Percentiles rank a stretch among this genome's conserved stretches.
Conservation (phyloP, 169 alveolate species). For the Babesia ovis region DNA sequence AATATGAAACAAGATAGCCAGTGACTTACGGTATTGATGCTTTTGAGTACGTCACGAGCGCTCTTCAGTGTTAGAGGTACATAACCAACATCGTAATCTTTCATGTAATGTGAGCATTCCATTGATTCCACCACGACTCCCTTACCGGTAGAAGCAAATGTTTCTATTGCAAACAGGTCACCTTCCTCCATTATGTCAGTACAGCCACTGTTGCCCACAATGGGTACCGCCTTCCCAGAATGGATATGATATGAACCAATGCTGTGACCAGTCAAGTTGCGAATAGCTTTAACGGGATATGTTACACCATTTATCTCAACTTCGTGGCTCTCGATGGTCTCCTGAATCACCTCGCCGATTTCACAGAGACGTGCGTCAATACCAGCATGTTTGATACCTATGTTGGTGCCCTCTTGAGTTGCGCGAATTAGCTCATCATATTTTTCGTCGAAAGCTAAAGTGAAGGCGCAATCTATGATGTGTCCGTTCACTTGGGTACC, state of each 20-base stretch:
- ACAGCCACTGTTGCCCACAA: constrained; percentile 88
- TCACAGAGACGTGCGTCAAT: constrained; percentile 96
- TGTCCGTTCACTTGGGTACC: constrained; percentile 99
- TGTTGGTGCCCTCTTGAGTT: constrained; percentile 98
- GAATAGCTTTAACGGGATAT: constrained; percentile 92
- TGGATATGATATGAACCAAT: constrained; percentile 96
- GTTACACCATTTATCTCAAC: constrained; percentile 90
- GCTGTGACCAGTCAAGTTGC: constrained; percentile 98
- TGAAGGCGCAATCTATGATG: constrained; percentile 99
- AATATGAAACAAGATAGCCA: constrained; percentile 74
- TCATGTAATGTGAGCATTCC: constrained; percentile 97
- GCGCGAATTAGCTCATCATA: constrained; percentile 88
- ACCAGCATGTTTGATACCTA: constrained; percentile 98
- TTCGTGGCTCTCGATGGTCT: constrained; percentile 96
- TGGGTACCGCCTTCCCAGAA: constrained; percentile 99
- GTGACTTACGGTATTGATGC: constrained; percentile 83
- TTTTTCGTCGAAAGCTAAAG: constrained; percentile 92
- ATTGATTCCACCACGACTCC: constrained; percentile 87
- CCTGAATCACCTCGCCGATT: constrained; percentile 98
- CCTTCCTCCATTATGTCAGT: constrained; percentile 98
- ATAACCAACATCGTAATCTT: constrained; percentile 88
- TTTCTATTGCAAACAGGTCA: constrained; percentile 99
- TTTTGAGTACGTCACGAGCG: constrained; percentile 90
- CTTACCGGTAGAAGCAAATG: constrained; percentile 99
- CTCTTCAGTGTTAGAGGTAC: constrained; percentile 87